Evolutionary conservation across 1,284 basidiomycete species (phyloP), one percentile per base, ranked within the genome.

Genomic region (Papiliotrema laurentii): DNA sequence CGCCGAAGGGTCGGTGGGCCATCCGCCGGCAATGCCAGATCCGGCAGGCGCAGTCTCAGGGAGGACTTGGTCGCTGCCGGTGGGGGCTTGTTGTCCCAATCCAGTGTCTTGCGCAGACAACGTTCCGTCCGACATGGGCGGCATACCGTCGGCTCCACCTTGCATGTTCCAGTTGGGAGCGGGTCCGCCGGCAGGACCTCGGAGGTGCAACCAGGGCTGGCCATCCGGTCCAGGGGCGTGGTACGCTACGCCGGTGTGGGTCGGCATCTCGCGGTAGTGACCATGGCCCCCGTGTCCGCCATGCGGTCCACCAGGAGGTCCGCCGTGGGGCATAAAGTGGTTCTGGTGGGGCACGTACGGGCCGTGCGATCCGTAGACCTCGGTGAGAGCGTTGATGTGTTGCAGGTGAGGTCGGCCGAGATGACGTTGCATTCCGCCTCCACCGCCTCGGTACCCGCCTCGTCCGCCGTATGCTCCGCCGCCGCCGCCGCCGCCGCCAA

Each of bases 401-500:
- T 75, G 73, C 34, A 75, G 60, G 45, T 69, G 64, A 36, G 71
- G 66, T 50, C 71, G 63, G 34, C 72, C 72, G 25, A 74, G 65
- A 55, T 75, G 71, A 33, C 53, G 50, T 24, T 59, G 58, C 22
- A 59, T 41, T 13, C 54, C 51, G 35, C 58, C 54, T 25, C 57
- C 59, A 39, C 55, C 52, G 45, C 59, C 61, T 38, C 59, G 51
- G n/a, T 53, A 52, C 22, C 53, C 54, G 27, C 78, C 78, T 43
- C 75, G 50, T 16, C 60, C 59, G 26, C 76, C 60, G 33, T 60
- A 61, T 5, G 54, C 56, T 24, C 74, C 73, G 46, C 59, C 60
- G 28, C 55, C 57, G 22, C 56, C 59, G 25, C 59, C 59, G 26
- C 53, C 56, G 46, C 76, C 80, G 56, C 78, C 85, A 57, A 79